Evolutionary conservation across 2,329 filamentous ascomycete genomes (phyloP).

Genomic region (Talaromyces rugulosus): DNA sequence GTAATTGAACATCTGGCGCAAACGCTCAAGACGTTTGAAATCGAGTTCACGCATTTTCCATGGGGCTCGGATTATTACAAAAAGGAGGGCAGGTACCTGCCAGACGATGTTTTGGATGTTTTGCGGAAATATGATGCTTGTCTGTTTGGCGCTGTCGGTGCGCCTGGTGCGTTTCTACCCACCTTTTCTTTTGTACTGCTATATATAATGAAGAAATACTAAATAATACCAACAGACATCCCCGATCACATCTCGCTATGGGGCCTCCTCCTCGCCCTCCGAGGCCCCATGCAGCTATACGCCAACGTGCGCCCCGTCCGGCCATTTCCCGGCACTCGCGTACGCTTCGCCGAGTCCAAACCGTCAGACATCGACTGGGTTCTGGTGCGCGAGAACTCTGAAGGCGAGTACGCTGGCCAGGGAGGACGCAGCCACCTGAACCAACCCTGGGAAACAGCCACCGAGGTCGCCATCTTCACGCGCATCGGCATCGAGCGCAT

Average conservation of each 20-base stretch:
- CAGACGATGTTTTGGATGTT: conserved; percentile 55
- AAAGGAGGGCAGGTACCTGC: conserved; percentile 61
- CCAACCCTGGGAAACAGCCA: conserved; percentile 57
- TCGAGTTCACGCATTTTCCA: conserved; percentile 39
- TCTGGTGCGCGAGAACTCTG: conserved; percentile 63
- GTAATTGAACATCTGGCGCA: conserved; percentile 45
- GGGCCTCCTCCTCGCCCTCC: conserved; percentile 63
- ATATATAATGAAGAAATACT: background rate
- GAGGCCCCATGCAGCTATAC: conserved; percentile 64
- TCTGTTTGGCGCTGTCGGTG: conserved; percentile 65
- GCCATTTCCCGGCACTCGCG: conserved; percentile 57
- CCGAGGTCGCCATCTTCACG: conserved; percentile 62
- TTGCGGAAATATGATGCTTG: conserved; percentile 61
- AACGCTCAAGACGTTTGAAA: conserved; percentile 41
- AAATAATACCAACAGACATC: conserved; percentile 43
- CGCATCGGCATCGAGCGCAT: conserved; percentile 56
- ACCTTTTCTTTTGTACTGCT: background rate
- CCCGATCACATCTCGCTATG: conserved; percentile 66
- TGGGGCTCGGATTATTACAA: conserved; percentile 49
- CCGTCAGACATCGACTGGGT: conserved; percentile 63
- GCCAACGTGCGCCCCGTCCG: conserved; percentile 64
- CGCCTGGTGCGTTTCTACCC: conserved; percentile 42
- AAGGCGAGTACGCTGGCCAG: conserved; percentile 64
- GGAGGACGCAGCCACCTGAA: conserved; percentile 59
- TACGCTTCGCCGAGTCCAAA: conserved; percentile 51